phyloP scores from a whole-genome alignment of 2,329 filamentous ascomycete genomes.

The Cordyceps militaris region DNA sequence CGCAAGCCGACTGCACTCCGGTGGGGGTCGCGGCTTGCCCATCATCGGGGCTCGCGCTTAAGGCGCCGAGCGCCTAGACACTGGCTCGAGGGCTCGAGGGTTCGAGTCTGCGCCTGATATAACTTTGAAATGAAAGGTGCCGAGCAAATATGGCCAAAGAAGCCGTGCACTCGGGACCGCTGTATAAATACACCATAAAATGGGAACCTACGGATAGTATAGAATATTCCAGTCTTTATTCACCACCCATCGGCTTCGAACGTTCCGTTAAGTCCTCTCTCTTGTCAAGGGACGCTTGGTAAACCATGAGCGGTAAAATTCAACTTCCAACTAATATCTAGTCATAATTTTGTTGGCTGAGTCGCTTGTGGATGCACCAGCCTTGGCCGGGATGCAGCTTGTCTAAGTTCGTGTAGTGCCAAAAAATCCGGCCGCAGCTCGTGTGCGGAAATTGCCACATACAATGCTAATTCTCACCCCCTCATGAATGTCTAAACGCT shows the following conservation, averaged over 20 bases:
- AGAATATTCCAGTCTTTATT: not conserved
- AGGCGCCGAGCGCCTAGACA: no score
- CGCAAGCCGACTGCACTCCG: no score
- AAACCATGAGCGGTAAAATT: not conserved
- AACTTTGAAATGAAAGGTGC: not conserved
- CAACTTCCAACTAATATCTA: not conserved
- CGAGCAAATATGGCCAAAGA: not conserved
- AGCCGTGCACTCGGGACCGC: not conserved
- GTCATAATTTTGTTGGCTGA: not conserved
- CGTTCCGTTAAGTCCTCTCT: no score
- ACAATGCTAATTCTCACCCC: not conserved
- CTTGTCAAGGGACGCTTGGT: not conserved
- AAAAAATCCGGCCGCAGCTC: not conserved
- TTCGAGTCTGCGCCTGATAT: not conserved
- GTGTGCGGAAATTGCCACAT: not conserved
- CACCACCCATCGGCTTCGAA: no score
- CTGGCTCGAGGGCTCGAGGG: no score
- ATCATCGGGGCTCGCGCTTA: no score
- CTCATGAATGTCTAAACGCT: not conserved
- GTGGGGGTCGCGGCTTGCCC: no score
- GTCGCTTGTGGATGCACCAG: not conserved
- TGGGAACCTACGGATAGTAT: not conserved
- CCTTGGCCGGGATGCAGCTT: not conserved
- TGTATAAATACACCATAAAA: conserved; percentile 4
- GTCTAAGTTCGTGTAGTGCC: not conserved